phyloP scores from a whole-genome alignment of 2,329 filamentous ascomycete species.

The Trichoderma endophyticum region DNA sequence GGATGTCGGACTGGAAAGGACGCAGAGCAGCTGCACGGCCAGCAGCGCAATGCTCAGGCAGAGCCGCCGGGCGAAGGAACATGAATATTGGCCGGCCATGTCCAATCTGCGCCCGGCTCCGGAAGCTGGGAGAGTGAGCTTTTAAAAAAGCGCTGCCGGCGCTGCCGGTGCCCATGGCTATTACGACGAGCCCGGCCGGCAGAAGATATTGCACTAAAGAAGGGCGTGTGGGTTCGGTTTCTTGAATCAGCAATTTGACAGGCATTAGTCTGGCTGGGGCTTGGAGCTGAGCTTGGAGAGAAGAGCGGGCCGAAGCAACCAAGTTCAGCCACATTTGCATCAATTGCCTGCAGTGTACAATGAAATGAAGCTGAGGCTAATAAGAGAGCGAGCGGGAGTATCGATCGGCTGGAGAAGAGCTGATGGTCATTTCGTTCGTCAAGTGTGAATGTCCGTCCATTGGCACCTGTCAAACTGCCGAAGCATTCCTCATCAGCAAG shows the following conservation, averaged over 20 bases:
- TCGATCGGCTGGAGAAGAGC: background rate
- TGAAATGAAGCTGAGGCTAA: no score
- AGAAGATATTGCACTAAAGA: background rate
- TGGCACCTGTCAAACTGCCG: background rate
- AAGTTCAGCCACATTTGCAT: background rate
- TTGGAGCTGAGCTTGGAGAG: background rate
- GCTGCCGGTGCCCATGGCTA: background rate
- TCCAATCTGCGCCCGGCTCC: background rate
- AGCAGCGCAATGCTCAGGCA: background rate
- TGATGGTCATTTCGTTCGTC: background rate
- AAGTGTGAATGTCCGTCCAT: background rate
- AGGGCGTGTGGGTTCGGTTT: background rate
- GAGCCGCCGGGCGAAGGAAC: background rate
- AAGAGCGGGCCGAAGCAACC: background rate
- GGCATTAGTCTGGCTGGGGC: background rate
- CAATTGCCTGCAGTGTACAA: no score
- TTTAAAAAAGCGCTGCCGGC: background rate
- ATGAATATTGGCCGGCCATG: background rate
- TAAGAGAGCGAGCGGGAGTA: background rate
- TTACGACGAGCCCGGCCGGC: background rate
- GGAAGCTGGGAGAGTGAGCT: background rate
- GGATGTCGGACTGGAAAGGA: background rate
- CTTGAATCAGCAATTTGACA: background rate
- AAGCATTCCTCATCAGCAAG: background rate
- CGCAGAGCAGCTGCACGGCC: background rate